Evolutionary conservation across 2,329 filamentous ascomycete species (phyloP).

Genomic region (Beauveria australis): DNA sequence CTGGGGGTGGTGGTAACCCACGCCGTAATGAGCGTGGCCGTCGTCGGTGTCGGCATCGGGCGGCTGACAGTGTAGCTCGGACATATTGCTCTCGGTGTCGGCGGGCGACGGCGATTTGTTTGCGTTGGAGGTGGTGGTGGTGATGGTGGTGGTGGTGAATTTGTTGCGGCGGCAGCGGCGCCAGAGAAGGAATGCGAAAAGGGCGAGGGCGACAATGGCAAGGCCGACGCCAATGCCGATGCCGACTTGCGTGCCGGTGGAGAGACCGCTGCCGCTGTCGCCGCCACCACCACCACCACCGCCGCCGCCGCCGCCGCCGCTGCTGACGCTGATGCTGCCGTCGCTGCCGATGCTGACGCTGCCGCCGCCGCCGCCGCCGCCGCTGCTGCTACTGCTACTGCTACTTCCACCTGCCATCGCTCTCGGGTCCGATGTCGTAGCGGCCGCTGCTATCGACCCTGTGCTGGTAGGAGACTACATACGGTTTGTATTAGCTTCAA

Average conservation of each 20-base stretch:
- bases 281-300: background rate
- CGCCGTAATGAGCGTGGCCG: background rate
- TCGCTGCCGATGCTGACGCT: background rate
- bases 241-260: slow-evolving; percentile 22
- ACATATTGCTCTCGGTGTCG: background rate
- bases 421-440: background rate
- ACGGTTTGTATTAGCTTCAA: no score
- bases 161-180: slow-evolving; percentile 14
- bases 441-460: slow-evolving; percentile 11
- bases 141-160: background rate
- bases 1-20: background rate
- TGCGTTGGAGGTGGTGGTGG: background rate
- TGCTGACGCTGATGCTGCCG: background rate
- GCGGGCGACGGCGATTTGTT: background rate
- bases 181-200: slow-evolving; percentile 21
- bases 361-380: background rate
- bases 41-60: background rate
- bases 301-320: background rate
- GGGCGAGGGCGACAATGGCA: slow-evolving; percentile 18
- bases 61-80: background rate
- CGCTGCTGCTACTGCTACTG: background rate
- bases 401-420: no score
- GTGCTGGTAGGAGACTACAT: background rate
- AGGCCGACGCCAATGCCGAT: slow-evolving; percentile 23
- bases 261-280: slow-evolving; percentile 16